These are phyloP conservation scores for Magnaporthiopsis incrustans DNA, from an alignment of 2,329 filamentous ascomycete species.

Conservation along the genomic window DNA sequence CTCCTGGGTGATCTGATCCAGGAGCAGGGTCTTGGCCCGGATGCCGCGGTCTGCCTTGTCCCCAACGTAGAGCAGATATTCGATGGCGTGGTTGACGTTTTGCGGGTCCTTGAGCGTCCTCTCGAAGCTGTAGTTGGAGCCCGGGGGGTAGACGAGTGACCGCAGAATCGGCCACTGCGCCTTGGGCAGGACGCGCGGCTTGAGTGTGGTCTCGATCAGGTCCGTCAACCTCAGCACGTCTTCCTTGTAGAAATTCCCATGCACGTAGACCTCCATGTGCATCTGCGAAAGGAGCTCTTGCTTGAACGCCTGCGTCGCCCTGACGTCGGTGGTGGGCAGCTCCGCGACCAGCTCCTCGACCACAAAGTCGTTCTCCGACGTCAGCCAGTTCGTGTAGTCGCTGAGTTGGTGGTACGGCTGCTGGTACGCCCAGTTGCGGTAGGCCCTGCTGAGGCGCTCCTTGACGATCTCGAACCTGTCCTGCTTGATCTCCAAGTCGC, in stretches of 20 bases:
- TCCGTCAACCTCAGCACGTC: slow-evolving; percentile 82
- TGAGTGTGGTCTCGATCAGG: slow-evolving; percentile 69
- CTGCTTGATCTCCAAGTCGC: slow-evolving; percentile 74
- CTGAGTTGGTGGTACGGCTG: slow-evolving; percentile 86
- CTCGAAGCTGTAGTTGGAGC: slow-evolving; percentile 77
- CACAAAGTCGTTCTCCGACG: slow-evolving; percentile 66
- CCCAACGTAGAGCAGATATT: slow-evolving; percentile 67
- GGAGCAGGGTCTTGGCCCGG: slow-evolving; percentile 69
- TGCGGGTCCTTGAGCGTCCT: slow-evolving; percentile 75
- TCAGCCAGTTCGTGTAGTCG: slow-evolving; percentile 74
- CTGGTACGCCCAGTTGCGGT: slow-evolving; percentile 80
- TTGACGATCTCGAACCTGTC: slow-evolving; percentile 89
- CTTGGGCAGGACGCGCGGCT: slow-evolving; percentile 63
- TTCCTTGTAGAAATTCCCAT: slow-evolving; percentile 91
- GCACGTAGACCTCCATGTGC: slow-evolving; percentile 79
- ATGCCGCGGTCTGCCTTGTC: slow-evolving; percentile 46
- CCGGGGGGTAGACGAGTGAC: slow-evolving; percentile 68
- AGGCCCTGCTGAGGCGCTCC: slow-evolving; percentile 67
- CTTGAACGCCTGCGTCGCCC: slow-evolving; percentile 69
- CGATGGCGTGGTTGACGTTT: slow-evolving; percentile 83
- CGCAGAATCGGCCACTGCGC: slow-evolving; percentile 74
- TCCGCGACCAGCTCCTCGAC: slow-evolving; percentile 75
- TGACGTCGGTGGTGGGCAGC: slow-evolving; percentile 63
- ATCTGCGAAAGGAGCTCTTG: slow-evolving; percentile 74
- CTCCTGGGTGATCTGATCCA: slow-evolving; percentile 88